phyloP scores from a whole-genome alignment of 441 rosid genomes.

The Populus hybrid region DNA sequence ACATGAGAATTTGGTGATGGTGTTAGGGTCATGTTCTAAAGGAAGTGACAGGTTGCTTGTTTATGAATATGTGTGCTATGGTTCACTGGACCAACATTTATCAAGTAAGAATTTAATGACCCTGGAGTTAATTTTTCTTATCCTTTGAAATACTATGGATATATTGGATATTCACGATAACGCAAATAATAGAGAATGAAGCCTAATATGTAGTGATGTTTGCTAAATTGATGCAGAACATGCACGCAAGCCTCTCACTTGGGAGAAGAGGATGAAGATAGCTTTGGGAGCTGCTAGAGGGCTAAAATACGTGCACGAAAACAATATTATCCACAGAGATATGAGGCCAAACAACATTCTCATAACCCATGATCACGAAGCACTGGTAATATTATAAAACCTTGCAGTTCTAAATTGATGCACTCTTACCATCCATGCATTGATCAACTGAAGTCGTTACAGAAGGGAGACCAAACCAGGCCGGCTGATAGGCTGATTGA shows the following conservation, averaged over 20 bases:
- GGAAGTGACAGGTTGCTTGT: constrained; percentile 87
- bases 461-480: neutral
- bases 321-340: constrained; percentile 42
- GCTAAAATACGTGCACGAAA: constrained; percentile 53
- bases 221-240: constrained; percentile 43
- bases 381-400: constrained; percentile 39
- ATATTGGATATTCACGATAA: constrained; percentile 2
- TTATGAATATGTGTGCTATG: constrained; percentile 70
- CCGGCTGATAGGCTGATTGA: neutral
- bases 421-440: constrained; percentile 38
- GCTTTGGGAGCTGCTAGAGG: constrained; percentile 87
- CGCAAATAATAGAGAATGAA: neutral
- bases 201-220: constrained; percentile 7
- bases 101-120: constrained; percentile 35
- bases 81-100: constrained; percentile 49
- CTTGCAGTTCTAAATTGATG: constrained; percentile 10
- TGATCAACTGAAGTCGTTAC: neutral
- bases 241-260: constrained; percentile 74
- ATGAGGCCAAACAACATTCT: constrained; percentile 58
- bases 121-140: neutral
- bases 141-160: constrained; percentile 45
- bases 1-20: constrained; percentile 67
- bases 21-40: constrained; percentile 88
- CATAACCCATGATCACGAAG: constrained; percentile 29
- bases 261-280: constrained; percentile 67